phyloP scores from a whole-genome alignment of 2,329 filamentous ascomycete species.

The Alternaria arborescens region DNA sequence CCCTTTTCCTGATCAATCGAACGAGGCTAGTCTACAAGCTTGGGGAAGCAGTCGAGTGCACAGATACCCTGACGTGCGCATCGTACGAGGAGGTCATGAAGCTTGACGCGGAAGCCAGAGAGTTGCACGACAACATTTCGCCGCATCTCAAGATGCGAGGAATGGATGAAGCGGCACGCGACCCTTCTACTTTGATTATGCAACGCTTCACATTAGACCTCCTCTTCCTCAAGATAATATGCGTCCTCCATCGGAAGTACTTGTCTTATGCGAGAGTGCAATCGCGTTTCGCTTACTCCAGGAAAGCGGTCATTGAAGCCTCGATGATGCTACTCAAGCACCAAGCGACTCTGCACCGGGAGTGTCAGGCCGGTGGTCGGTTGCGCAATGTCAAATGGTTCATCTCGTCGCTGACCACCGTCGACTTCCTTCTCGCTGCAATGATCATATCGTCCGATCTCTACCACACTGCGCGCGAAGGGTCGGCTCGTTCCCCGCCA shows the following conservation, averaged over 20 bases:
- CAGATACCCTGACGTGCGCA: constrained; percentile 68
- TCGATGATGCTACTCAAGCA: constrained; percentile 83
- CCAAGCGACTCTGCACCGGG: constrained; percentile 76
- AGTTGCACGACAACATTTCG: constrained; percentile 72
- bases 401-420: constrained; percentile 78
- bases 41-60: constrained; percentile 74
- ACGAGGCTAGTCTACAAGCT: constrained; percentile 72
- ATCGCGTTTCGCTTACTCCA: constrained; percentile 82
- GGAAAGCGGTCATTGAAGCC: constrained; percentile 84
- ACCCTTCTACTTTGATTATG: constrained; percentile 74
- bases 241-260: constrained; percentile 88
- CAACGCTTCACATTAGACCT: constrained; percentile 85
- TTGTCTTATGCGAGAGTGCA: constrained; percentile 77
- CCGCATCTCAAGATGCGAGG: constrained; percentile 79
- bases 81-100: constrained; percentile 70
- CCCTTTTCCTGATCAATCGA: constrained; percentile 82
- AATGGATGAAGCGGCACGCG: constrained; percentile 76
- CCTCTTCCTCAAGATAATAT: constrained; percentile 87
- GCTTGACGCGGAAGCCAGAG: constrained; percentile 65
- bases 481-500: constrained; percentile 46
- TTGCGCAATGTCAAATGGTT: constrained; percentile 79
- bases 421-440: constrained; percentile 85
- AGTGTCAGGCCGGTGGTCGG: constrained; percentile 76
- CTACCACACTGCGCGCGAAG: constrained; percentile 68
- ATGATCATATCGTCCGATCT: constrained; percentile 87